Percentiles rank a stretch among this genome's conserved stretches.
Conservation (phyloP, 305 asterid species). For the Fraxinus albicans region DNA sequence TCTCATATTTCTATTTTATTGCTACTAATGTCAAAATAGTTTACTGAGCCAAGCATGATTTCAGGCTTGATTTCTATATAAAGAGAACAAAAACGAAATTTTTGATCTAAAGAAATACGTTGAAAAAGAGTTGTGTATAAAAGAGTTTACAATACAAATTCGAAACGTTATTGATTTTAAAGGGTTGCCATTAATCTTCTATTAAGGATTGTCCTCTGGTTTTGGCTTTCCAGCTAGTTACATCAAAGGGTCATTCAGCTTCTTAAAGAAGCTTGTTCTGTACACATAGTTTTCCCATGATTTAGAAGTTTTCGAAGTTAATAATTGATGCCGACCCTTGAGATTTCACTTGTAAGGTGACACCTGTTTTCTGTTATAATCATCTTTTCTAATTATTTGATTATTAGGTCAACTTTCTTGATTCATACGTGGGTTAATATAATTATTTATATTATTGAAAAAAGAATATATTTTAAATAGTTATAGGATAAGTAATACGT, state of each 20-base stretch:
- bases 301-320: background rate
- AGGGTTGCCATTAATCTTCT: background rate
- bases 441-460: background rate
- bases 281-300: background rate
- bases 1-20: background rate
- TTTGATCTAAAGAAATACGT: too few species aligned
- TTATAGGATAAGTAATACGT: too few species aligned
- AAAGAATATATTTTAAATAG: too few species aligned
- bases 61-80: background rate
- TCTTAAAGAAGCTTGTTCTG: constrained; percentile 18
- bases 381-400: background rate
- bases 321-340: background rate
- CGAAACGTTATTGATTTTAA: too few species aligned
- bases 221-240: constrained; percentile 33
- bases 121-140: background rate
- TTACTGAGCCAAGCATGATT: background rate
- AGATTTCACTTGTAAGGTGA: background rate
- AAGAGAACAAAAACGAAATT: too few species aligned
- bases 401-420: background rate
- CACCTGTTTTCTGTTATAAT: background rate
- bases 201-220: background rate
- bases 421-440: background rate
- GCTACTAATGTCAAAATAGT: background rate
- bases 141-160: background rate
- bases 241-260: constrained; percentile 20